Evolutionary conservation across 352 stramenopile genomes (phyloP).

Genomic region (Phytophthora pisi): DNA sequence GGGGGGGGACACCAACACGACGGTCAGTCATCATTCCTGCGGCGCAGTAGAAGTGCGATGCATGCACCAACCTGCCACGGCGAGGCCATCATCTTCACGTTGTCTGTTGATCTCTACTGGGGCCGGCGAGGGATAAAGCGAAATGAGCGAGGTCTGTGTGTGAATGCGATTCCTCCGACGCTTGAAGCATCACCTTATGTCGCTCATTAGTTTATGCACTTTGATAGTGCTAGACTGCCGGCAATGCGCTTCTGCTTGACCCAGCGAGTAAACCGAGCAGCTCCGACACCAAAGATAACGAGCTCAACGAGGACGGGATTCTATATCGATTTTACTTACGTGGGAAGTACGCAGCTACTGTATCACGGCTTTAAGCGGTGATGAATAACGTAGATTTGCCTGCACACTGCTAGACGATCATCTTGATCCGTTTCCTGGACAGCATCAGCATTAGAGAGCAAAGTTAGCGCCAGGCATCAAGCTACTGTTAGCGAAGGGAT

Average conservation of each 20-base stretch:
- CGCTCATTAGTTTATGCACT: slow-evolving; percentile 3
- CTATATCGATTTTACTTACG: slow-evolving; percentile 6
- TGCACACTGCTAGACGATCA: slow-evolving; percentile 18
- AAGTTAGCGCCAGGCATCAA: not conserved
- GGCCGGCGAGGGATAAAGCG: slow-evolving; percentile 5
- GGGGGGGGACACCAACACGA: not conserved
- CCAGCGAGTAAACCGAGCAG: too few species aligned
- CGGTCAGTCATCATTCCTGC: not conserved
- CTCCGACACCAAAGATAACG: not conserved
- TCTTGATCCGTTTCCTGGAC: slow-evolving; percentile 28
- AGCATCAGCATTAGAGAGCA: not conserved
- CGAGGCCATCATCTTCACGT: slow-evolving; percentile 27
- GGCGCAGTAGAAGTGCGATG: not conserved
- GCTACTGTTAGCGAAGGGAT: not conserved
- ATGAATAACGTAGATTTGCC: not conserved
- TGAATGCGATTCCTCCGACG: slow-evolving; percentile 17
- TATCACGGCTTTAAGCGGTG: not conserved
- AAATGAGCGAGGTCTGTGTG: slow-evolving; percentile 10
- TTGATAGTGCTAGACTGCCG: not conserved
- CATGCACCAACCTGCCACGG: slow-evolving; percentile 39
- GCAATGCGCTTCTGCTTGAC: too few species aligned
- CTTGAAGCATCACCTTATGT: slow-evolving; percentile 27
- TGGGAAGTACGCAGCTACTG: not conserved
- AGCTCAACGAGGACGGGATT: not conserved
- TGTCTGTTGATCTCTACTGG: not conserved